Evolutionary conservation across 2,329 filamentous ascomycete species (phyloP).

Genomic region (Pseudocercospora pini-densiflorae): DNA sequence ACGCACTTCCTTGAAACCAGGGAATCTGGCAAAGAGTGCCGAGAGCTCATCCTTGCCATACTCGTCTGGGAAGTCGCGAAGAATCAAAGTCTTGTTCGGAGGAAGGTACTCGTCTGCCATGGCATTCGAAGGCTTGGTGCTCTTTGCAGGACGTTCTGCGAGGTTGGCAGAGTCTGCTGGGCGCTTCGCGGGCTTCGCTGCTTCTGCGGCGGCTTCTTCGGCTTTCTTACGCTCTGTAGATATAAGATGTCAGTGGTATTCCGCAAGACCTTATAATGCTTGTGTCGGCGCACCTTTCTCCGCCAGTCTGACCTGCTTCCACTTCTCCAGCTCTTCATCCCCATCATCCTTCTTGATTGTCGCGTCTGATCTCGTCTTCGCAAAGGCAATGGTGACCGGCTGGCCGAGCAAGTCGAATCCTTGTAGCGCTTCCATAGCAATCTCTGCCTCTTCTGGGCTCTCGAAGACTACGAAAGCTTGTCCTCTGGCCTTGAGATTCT

Average conservation of each 20-base stretch:
- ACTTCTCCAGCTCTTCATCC: constrained; percentile 80
- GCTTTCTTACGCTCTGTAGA: constrained; percentile 77
- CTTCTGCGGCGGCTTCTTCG: constrained; percentile 73
- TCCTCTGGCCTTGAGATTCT: constrained; percentile 87
- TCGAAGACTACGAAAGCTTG: constrained; percentile 97
- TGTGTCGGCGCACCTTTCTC: constrained; percentile 73
- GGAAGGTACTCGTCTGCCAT: constrained; percentile 98
- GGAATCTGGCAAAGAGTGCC: constrained; percentile 83
- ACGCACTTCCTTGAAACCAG: constrained; percentile 92
- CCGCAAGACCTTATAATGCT: constrained; percentile 48
- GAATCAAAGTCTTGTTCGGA: constrained; percentile 94
- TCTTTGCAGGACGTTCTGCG: constrained; percentile 67
- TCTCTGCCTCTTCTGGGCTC: constrained; percentile 73
- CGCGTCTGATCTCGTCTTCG: constrained; percentile 83
- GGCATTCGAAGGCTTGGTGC: constrained; percentile 69
- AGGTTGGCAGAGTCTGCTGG: constrained; percentile 54
- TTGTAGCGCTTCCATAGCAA: constrained; percentile 85
- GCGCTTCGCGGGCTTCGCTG: constrained; percentile 53
- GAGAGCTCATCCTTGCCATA: constrained; percentile 81
- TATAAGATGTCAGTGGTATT: constrained; percentile 16
- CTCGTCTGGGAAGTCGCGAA: constrained; percentile 88
- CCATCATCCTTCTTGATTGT: constrained; percentile 76
- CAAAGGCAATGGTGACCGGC: constrained; percentile 82
- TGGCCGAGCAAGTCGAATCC: constrained; percentile 94
- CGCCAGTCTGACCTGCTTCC: constrained; percentile 81